These are phyloP conservation scores for Incumbomyces lentus DNA, from an alignment of 2,329 filamentous ascomycete genomes.

Conservation along the genomic window DNA sequence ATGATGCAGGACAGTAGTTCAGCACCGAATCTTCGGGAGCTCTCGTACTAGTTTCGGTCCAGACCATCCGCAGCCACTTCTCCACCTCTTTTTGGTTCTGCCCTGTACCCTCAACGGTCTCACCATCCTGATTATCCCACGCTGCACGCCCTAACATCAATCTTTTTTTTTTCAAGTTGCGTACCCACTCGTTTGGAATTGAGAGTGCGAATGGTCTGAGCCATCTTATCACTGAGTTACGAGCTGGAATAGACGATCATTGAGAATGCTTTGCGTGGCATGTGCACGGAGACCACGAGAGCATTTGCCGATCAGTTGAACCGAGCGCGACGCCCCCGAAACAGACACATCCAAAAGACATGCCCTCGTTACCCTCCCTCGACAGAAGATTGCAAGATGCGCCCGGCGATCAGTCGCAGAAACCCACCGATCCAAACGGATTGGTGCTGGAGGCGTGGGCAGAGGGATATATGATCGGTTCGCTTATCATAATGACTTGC, in stretches of 20 bases:
- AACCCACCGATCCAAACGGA: constrained; percentile 21
- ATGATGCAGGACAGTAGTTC: too few species aligned
- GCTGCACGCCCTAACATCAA: too few species aligned
- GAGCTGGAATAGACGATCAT: not conserved
- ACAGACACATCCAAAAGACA: not conserved
- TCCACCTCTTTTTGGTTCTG: too few species aligned
- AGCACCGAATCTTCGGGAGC: too few species aligned
- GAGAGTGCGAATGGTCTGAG: too few species aligned
- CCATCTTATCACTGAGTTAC: too few species aligned
- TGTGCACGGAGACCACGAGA: not conserved
- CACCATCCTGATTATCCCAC: too few species aligned
- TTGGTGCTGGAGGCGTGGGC: constrained; percentile 32
- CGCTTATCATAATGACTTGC: constrained; percentile 33
- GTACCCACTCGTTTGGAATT: too few species aligned
- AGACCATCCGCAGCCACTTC: too few species aligned
- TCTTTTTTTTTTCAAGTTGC: too few species aligned
- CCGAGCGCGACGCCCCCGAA: not conserved
- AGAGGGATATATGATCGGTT: constrained; percentile 34
- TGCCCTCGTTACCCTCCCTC: constrained; percentile 4
- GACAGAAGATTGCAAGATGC: constrained; percentile 5
- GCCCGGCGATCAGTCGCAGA: constrained; percentile 8
- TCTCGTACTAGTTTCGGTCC: too few species aligned
- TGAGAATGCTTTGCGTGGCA: constrained; percentile 3
- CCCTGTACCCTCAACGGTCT: too few species aligned
- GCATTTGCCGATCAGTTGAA: not conserved